Evolutionary conservation across 2,329 filamentous ascomycete species (phyloP), one percentile per base, ranked within the genome.

Genomic region (Monosporascus sp.): DNA sequence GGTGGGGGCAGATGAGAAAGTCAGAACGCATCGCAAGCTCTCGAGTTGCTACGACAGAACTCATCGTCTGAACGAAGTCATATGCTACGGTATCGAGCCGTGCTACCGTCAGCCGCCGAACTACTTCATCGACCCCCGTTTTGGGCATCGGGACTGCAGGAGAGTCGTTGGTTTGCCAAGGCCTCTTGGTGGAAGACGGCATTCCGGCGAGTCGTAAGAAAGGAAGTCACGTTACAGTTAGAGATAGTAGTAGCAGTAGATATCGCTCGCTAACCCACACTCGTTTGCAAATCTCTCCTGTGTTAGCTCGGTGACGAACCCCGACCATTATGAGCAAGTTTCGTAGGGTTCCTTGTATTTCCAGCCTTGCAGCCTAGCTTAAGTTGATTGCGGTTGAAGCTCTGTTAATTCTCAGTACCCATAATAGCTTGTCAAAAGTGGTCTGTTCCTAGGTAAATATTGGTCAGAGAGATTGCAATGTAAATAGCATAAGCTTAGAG

Each of bases 191-290:
- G 25, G 37, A 38, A 44, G 52, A 47, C 24, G 38, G 42, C 38
- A 48, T 49, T 51, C 42, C 46, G 20, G 38, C 34, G 48, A 50
- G 55, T 52, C 53, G 31, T 14, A 47, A 49, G 47, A 14, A 42
- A 18, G 22, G 39, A 42, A 42, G 18, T 20, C 18, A 20, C 14
- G 18, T 18, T 20, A 20, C 22, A 20, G 39, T 49, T 55, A 45
- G 45, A 48, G 51, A 55, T 51, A 57, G 53, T 51, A 52, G 52
- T 56, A 37, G 53, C 39, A 55, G 49, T 53, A 58, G 50, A 54
- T 36, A 49, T 52, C 57, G 51, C 51, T 57, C 55, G 45, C 59
- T 59, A 64, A 64, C 61, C 56, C 44, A 64, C 62, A 56, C 55
- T 64, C 62, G 54, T 62, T 64, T 57, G 24, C 54, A 14, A 14